phyloP scores from a whole-genome alignment of 805 yeast genomes.

The Kuraishia ogatae region DNA sequence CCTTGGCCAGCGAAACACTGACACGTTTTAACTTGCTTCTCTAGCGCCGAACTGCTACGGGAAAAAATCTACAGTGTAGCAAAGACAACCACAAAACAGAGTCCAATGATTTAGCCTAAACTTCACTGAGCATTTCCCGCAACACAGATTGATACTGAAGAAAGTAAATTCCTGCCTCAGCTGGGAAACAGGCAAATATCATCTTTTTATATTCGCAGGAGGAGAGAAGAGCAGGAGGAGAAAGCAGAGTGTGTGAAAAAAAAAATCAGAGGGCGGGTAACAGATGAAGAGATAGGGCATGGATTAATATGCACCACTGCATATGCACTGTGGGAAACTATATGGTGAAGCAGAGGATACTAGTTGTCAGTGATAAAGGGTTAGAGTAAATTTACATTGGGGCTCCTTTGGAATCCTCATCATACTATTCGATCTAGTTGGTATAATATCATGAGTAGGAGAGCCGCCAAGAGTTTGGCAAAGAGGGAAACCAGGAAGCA shows the following conservation, averaged over 20 bases:
- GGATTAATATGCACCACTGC: conserved; percentile 1
- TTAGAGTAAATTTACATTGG: too few species aligned
- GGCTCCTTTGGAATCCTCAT: not conserved
- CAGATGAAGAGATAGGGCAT: conserved; percentile 6
- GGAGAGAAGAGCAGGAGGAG: not conserved
- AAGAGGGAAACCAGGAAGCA: conserved; percentile 11
- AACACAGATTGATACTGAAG: conserved; percentile 42
- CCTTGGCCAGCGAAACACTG: not conserved
- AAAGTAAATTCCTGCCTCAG: conserved; percentile 2
- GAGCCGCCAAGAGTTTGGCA: conserved; percentile 22
- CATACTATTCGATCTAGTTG: not conserved
- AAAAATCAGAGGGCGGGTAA: conserved; percentile 4
- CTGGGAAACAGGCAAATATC: not conserved
- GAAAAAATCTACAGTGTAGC: conserved; percentile 3
- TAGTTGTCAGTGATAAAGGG: not conserved
- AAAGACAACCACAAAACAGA: conserved; percentile 1
- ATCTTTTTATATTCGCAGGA: not conserved
- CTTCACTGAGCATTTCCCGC: conserved; percentile 32
- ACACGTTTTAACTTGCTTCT: conserved; percentile 41
- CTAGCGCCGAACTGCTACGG: conserved; percentile 64
- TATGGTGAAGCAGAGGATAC: too few species aligned
- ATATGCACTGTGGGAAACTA: not conserved
- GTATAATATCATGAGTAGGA: conserved; percentile 19
- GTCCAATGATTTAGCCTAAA: conserved; percentile 11
- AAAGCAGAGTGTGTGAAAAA: conserved; percentile 1